These are phyloP conservation scores for Kodamaea ohmeri DNA, from an alignment of 1,139 yeast genomes.

Conservation along the genomic window DNA sequence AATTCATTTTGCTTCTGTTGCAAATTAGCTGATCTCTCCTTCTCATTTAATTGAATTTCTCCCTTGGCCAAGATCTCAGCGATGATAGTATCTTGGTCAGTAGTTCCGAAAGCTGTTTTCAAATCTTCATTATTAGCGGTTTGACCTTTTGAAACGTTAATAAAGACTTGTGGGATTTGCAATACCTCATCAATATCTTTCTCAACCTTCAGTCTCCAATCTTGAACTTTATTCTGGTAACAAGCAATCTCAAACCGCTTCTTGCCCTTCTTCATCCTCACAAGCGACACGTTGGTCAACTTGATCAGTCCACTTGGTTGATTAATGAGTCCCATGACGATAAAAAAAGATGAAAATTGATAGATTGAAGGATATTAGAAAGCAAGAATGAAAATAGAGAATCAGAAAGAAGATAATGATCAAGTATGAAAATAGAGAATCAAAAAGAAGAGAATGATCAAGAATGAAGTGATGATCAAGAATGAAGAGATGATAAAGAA, in stretches of 20 bases:
- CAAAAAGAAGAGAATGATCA: too few relatives aligned
- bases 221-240: slow-evolving; percentile 95
- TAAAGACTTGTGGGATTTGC: slow-evolving; percentile 92
- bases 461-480: not conserved
- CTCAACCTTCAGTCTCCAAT: slow-evolving; percentile 85
- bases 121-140: slow-evolving; percentile 90
- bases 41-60: slow-evolving; percentile 90
- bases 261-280: slow-evolving; percentile 84
- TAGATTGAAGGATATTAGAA: not conserved
- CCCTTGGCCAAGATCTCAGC: slow-evolving; percentile 83
- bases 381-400: not conserved
- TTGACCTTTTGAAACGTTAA: slow-evolving; percentile 91
- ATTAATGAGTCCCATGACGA: slow-evolving; percentile 57
- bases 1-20: slow-evolving; percentile 81
- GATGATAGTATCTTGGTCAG: slow-evolving; percentile 71
- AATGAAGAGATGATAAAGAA: not conserved
- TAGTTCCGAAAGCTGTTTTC: slow-evolving; percentile 67
- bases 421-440: not conserved
- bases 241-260: slow-evolving; percentile 94
- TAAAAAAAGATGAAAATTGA: not conserved
- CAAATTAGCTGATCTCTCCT: slow-evolving; percentile 78
- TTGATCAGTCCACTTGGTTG: slow-evolving; percentile 89
- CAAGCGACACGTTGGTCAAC: slow-evolving; percentile 90
- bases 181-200: slow-evolving; percentile 93
- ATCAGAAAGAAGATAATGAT: not conserved